A percentile compares a stretch with the other conserved stretches of the same genome.
Conservation (phyloP, 208 protist species). For the Wallacemonas collosoma region DNA sequence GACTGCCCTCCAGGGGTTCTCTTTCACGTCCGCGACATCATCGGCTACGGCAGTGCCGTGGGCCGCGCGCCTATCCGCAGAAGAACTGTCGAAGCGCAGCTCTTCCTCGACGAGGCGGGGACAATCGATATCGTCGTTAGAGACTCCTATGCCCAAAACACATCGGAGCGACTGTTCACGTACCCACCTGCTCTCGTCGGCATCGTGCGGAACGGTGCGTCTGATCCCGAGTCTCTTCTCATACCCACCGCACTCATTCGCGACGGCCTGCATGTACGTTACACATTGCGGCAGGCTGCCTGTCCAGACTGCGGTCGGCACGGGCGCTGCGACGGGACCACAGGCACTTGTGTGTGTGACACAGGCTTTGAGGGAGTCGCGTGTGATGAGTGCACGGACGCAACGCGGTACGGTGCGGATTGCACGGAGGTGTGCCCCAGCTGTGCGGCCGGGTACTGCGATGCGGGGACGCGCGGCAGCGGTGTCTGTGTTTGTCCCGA, state of each 20-base stretch:
- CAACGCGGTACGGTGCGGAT: background rate
- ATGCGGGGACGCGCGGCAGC: background rate
- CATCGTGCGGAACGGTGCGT: constrained; percentile 34
- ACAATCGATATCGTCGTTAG: constrained; percentile 25
- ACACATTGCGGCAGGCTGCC: constrained; percentile 13
- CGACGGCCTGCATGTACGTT: constrained; percentile 1
- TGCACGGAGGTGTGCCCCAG: background rate
- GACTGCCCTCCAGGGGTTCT: background rate
- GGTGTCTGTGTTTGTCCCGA: constrained; percentile 7
- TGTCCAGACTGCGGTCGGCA: constrained; percentile 32
- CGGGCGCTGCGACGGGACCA: constrained; percentile 30
- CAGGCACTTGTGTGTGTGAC: constrained; percentile 25
- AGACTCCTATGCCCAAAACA: background rate
- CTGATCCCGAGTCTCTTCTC: constrained; percentile 25
- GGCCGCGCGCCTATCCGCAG: background rate
- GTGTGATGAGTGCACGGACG: constrained; percentile 24
- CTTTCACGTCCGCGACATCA: background rate
- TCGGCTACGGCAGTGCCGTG: background rate
- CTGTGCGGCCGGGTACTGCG: background rate
- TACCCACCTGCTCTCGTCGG: constrained; percentile 35
- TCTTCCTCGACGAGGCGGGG: constrained; percentile 25
- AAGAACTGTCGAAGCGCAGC: constrained; percentile 1
- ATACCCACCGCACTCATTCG: constrained; percentile 5
- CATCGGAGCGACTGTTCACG: constrained; percentile 4
- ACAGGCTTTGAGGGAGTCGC: constrained; percentile 26